These are phyloP conservation scores for Cladosporium halotolerans DNA, from an alignment of 2,329 filamentous ascomycete genomes.

Conservation along the genomic window DNA sequence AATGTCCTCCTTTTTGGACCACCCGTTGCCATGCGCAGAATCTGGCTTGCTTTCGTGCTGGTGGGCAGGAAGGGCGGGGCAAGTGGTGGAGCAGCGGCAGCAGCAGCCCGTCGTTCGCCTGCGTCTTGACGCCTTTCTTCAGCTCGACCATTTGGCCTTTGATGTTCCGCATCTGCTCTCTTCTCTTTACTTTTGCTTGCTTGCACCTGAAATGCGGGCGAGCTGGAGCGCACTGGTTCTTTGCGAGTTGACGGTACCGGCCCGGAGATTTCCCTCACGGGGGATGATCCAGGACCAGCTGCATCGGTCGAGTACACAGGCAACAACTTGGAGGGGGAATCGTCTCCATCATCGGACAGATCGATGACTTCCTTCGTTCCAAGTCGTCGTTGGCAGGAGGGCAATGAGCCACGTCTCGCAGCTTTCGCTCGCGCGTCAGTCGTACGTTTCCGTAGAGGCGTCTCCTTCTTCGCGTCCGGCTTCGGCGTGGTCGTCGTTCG, in stretches of 20 bases:
- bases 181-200: neutral
- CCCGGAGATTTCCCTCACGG: conserved; percentile 16
- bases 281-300: conserved; percentile 18
- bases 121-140: neutral
- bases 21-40: conserved; percentile 34
- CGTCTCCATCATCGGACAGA: conserved; percentile 30
- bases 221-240: conserved; percentile 30
- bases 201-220: conserved; percentile 25
- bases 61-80: conserved; percentile 4
- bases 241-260: neutral
- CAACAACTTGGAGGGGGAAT: conserved; percentile 21
- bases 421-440: conserved; percentile 20
- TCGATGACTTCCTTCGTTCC: conserved; percentile 30
- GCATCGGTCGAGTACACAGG: conserved; percentile 24
- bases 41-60: conserved; percentile 21
- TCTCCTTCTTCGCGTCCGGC: conserved; percentile 12
- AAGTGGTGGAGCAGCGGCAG: conserved; percentile 8
- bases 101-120: conserved; percentile 20
- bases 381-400: conserved; percentile 17
- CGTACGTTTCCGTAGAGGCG: conserved; percentile 24
- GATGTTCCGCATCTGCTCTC: neutral
- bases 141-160: neutral
- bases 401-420: conserved; percentile 14
- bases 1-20: conserved; percentile 36
- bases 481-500: conserved; percentile 13